Base-by-base conservation (phyloP, 495 filamentous ascomycete genomes). In the Baudoinia panamericana region DNA sequence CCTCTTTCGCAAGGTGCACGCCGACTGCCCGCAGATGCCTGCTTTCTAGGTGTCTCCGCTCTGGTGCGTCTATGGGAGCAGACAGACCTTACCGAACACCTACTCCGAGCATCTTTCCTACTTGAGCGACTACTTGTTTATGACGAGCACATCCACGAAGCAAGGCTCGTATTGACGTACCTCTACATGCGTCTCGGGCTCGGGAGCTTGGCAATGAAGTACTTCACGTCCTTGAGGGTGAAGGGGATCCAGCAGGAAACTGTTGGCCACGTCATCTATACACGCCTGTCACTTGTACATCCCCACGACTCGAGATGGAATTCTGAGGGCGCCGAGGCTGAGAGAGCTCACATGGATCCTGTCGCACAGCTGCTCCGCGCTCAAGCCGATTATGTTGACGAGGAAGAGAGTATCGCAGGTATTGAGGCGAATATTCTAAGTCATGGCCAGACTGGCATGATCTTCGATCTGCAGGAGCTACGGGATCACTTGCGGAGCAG, bases 241-340 rank as follows among this genome's bases (percentile, higher is more conserved):
- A 48, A 46, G 23, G 50, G 53, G 32, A 41, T 53, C 20, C 49
- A 53, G 29, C 20, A 46, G 39, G 52, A 52, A 17, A 55, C 52
- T 13, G 29, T 55, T 18, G 39, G 39, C 16, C 50, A 52, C 31
- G 29, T 29, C 9, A 40, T 55, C 11, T 55, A 44, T 46, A 50
- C 49, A 5, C 33, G 42, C 9, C 27, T 55, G 13, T 53, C 52
- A 24, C 23, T 37, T 15, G 25, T 38, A 2, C 52, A 55, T 27
- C 52, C 52, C 3, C 36, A 45, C 26, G 5, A 25, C 9, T 42
- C 37, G 3, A 2, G 3, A 1, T 24, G 19, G 25, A 28, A 8
- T 4, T 20, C 18, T 13, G 42, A 32, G 11, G 33, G 28, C 7
- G 20, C 16, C 13, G 31, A 34, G 12, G 18, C 5, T 15, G n/a